Conservation (phyloP, 495 filamentous ascomycete genomes). For the Penicillium taxi region DNA sequence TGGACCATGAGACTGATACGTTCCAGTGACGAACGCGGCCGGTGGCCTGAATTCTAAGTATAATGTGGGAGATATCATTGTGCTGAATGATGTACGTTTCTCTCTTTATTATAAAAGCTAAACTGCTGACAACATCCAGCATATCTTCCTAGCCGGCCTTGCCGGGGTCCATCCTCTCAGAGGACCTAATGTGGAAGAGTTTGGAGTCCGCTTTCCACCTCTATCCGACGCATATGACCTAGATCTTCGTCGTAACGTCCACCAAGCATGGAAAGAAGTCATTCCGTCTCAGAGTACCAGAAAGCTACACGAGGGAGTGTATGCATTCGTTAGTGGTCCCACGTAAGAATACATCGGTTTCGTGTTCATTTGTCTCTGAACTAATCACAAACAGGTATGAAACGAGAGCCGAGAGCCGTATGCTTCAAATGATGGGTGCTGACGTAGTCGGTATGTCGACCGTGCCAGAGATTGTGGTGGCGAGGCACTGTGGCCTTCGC, state of each 20-base stretch:
- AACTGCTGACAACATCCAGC: constrained; percentile 37
- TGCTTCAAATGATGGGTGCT: constrained; percentile 58
- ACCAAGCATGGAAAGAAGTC: constrained; percentile 52
- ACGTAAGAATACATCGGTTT: constrained; percentile 36
- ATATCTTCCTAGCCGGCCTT: constrained; percentile 67
- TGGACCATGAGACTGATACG: constrained; percentile 2
- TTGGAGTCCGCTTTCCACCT: constrained; percentile 63
- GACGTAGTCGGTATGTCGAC: constrained; percentile 77
- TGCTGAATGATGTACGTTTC: constrained; percentile 59
- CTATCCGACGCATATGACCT: constrained; percentile 74
- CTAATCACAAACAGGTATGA: constrained; percentile 50
- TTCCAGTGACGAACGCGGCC: constrained; percentile 65
- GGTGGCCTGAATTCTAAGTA: constrained; percentile 64
- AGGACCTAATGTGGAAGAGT: constrained; percentile 59
- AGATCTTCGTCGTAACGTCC: constrained; percentile 51
- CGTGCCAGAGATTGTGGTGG: constrained; percentile 68
- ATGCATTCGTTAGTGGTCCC: constrained; percentile 66
- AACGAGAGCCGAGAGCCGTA: constrained; percentile 68
- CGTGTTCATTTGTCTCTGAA: not conserved
- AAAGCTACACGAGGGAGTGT: constrained; percentile 63
- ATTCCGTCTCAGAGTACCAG: constrained; percentile 32
- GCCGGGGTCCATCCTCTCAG: constrained; percentile 63
- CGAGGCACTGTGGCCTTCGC: constrained; percentile 59
- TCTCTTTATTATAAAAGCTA: not conserved
- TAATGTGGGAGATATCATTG: constrained; percentile 62